Evolutionary conservation across 768 basidiomycete genomes (phyloP), one percentile per base, ranked within the genome.

Genomic region (Dioszegia aurantiaca): DNA sequence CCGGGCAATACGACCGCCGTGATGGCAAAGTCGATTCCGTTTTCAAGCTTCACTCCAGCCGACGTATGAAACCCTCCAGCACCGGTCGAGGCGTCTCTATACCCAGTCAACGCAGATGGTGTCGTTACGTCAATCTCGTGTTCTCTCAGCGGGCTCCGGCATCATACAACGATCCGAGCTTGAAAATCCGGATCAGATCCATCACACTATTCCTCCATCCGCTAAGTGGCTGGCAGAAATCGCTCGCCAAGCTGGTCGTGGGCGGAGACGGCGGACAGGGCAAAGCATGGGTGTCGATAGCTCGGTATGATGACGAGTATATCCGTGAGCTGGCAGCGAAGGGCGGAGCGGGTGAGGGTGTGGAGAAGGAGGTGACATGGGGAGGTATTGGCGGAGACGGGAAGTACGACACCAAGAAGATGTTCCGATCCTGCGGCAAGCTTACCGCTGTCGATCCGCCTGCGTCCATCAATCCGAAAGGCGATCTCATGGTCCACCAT

Each of bases 241-340:
- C 66, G 14, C 58, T 74, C 28, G 61, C 73, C 17, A 62, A 64
- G 40, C 59, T 70, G 74, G 78, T 53, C 0, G 40, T 72, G 16
- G 70, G 64, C 14, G 44, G 46, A 19, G 58, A 55, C 26, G 39
- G 57, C 2, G 59, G 67, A 19, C 47, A 65, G 73, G 62, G 78
- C 80, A 68, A 65, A 56, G 69, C 72, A 8, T 89, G 86, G 87
- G 85, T 80, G 2, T 88, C 87, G 19, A 77, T 92, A 12, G 85
- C 87, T n/a, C 80, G 89, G 55, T 93, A 93, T 69, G 84, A 86
- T 60, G 88, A 91, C 63, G 78, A 73, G 1, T 80, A 90, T 36
- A 82, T 89, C 3, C 81, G 83, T 4, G 76, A 80, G 42, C 78
- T 91, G 12, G 73, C 74, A 45, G 33, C 31, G 0, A 85, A 83